phyloP scores from a whole-genome alignment of 2,329 filamentous ascomycete species.

The Elsinoe ampelina region DNA sequence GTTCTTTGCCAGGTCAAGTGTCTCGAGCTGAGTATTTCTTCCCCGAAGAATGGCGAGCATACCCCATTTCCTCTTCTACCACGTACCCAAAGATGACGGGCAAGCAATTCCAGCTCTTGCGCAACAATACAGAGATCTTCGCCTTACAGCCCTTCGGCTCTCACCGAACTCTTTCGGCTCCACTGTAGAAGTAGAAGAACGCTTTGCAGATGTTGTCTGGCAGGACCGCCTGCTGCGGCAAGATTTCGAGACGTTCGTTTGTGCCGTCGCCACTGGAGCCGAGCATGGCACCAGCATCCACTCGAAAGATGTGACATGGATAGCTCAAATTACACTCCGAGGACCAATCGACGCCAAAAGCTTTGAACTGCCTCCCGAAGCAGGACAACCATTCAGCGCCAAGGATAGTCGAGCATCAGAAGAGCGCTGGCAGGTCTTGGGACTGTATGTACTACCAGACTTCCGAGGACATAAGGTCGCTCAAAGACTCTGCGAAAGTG shows the following conservation, averaged over 20 bases:
- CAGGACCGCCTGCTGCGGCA: not conserved
- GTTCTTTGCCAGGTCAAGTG: not conserved
- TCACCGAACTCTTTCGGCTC: not conserved
- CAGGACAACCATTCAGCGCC: not conserved
- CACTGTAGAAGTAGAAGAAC: not conserved
- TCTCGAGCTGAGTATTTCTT: not conserved
- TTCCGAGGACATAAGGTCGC: not conserved
- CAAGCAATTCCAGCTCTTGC: not conserved
- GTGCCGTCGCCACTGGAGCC: not conserved
- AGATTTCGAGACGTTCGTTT: not conserved
- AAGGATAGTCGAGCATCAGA: not conserved
- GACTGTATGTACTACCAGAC: not conserved
- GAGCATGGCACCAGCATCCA: not conserved
- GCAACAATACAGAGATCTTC: not conserved
- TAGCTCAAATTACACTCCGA: not conserved
- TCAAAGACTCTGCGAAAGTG: not conserved
- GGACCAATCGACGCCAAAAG: not conserved
- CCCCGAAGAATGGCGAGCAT: not conserved
- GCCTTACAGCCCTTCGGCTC: not conserved
- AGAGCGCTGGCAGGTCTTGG: not conserved
- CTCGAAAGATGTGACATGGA: not conserved
- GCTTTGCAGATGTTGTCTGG: not conserved
- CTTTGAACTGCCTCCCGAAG: not conserved
- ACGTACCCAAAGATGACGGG: not conserved
- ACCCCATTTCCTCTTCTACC: not conserved